Evolutionary conservation across 345 rosid species (phyloP).

Genomic region (Raphanus raphanistrum): DNA sequence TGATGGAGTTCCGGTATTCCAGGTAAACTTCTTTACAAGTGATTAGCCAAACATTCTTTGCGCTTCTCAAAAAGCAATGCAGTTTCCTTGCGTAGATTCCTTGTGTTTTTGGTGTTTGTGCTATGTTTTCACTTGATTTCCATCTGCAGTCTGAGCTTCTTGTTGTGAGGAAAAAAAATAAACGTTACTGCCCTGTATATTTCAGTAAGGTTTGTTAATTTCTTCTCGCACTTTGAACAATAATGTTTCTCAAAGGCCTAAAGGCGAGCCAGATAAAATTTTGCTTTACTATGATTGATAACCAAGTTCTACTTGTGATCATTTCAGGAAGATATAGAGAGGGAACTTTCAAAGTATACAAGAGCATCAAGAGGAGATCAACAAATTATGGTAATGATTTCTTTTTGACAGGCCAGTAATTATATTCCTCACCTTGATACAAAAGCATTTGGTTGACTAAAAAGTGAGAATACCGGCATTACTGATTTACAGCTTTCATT

Average conservation of each 20-base stretch:
- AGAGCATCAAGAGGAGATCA: slow-evolving; percentile 77
- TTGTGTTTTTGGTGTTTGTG: background rate
- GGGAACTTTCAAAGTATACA: slow-evolving; percentile 72
- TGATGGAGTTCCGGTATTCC: slow-evolving; percentile 97
- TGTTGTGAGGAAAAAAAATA: slow-evolving; percentile 76
- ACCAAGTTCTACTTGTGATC: background rate
- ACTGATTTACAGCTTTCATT: background rate
- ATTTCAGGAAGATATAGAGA: slow-evolving; percentile 80
- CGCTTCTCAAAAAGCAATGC: too few species aligned
- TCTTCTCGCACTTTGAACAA: background rate
- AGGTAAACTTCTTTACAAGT: slow-evolving; percentile 46
- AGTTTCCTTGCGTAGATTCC: too few species aligned
- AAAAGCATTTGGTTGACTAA: background rate
- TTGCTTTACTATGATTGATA: background rate
- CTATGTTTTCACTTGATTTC: slow-evolving; percentile 9
- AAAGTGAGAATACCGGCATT: background rate
- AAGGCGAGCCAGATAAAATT: background rate
- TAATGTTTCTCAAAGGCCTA: background rate
- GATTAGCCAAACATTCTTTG: background rate
- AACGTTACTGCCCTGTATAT: slow-evolving; percentile 86
- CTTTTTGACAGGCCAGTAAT: background rate
- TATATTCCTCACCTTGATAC: background rate
- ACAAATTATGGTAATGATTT: slow-evolving; percentile 71
- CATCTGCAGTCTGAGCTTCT: slow-evolving; percentile 84
- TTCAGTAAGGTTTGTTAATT: slow-evolving; percentile 91